phyloP scores from a whole-genome alignment of 2,329 filamentous ascomycete species.

The Epichloe brachyelytri region DNA sequence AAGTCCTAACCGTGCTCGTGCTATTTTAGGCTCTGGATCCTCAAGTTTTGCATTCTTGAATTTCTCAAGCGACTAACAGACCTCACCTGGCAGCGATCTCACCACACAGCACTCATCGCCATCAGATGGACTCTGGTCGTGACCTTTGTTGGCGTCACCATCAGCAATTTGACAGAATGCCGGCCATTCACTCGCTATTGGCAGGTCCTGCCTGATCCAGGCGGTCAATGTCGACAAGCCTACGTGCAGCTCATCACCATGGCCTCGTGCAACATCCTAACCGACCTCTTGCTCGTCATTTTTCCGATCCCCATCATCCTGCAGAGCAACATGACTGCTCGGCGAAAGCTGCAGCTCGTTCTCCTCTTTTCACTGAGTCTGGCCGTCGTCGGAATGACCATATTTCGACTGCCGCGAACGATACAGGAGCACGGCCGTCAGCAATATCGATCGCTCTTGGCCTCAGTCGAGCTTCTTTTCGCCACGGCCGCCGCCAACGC shows the following conservation, averaged over 20 bases:
- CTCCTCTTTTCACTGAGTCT: constrained; percentile 77
- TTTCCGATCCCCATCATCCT: constrained; percentile 87
- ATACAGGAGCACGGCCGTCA: constrained; percentile 60
- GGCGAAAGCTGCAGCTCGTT: constrained; percentile 68
- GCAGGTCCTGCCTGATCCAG: constrained; percentile 78
- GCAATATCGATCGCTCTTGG: constrained; percentile 77
- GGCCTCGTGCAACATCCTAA: constrained; percentile 78
- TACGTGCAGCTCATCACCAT: constrained; percentile 81
- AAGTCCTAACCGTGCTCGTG: not conserved
- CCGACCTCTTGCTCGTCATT: constrained; percentile 73
- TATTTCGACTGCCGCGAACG: constrained; percentile 70
- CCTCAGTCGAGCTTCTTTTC: constrained; percentile 81
- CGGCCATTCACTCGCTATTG: constrained; percentile 62
- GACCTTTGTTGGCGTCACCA: constrained; percentile 71
- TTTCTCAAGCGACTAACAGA: constrained; percentile 80
- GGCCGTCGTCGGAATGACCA: constrained; percentile 64
- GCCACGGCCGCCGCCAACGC: constrained; percentile 80
- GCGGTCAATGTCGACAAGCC: constrained; percentile 71
- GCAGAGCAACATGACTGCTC: constrained; percentile 59
- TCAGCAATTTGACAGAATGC: constrained; percentile 76
- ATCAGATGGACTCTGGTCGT: constrained; percentile 63
- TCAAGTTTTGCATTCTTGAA: constrained; percentile 82
- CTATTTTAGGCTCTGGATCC: constrained; percentile 72
- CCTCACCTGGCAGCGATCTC: constrained; percentile 66
- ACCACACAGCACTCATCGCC: constrained; percentile 55